These are phyloP conservation scores for Coemansia brasiliensis DNA, from an alignment of 192 early-diverging fungal species.

Conservation along the genomic window DNA sequence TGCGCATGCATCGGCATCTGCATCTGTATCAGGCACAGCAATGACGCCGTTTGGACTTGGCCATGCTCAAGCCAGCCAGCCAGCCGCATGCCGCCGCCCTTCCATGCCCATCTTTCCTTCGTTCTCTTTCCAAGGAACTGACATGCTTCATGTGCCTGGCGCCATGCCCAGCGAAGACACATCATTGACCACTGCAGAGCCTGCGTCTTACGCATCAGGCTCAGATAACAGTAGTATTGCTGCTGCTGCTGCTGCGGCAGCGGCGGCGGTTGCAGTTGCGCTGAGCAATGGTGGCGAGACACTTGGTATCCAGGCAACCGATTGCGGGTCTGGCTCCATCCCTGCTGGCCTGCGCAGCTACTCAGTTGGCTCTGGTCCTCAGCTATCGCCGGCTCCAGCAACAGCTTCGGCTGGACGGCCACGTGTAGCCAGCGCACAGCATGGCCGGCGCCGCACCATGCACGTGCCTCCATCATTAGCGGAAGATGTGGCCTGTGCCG, in stretches of 20 bases:
- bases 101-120: conserved; percentile 53
- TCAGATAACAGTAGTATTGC: conserved; percentile 4
- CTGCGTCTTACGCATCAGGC: conserved; percentile 9
- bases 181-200: conserved; percentile 10
- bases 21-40: conserved; percentile 13
- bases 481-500: conserved; percentile 41
- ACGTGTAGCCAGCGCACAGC: background rate
- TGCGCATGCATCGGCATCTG: conserved; percentile 7
- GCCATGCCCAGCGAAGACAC: conserved; percentile 5
- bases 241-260: conserved; percentile 25
- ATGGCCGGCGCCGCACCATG: conserved; percentile 44
- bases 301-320: conserved; percentile 7
- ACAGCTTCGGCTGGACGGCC: background rate
- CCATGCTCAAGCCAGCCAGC: background rate
- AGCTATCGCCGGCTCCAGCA: conserved; percentile 1
- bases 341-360: conserved; percentile 15
- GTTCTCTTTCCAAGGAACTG: conserved; percentile 23
- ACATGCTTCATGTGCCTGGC: conserved; percentile 24
- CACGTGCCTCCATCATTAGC: conserved; percentile 48
- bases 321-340: background rate
- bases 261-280: conserved; percentile 33
- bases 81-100: conserved; percentile 33
- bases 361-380: conserved; percentile 14
- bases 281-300: conserved; percentile 22
- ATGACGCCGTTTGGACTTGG: conserved; percentile 30